Base-by-base conservation (phyloP, 805 yeast genomes). In the Lachancea thermotolerans region DNA sequence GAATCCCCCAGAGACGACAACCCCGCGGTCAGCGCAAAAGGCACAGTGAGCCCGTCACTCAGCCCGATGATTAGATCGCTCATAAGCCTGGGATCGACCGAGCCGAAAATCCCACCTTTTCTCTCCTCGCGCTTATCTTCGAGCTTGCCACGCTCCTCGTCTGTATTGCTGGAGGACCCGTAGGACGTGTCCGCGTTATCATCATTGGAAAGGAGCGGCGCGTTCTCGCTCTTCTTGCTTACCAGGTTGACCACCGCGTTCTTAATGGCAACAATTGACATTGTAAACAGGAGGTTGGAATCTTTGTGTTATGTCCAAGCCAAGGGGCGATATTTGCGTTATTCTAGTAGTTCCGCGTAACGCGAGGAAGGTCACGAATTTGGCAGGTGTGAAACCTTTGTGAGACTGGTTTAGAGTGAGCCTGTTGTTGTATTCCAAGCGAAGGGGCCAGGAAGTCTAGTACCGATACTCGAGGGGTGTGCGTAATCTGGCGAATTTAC, bases 21-120 rank as follows among this genome's bases (percentile, higher is more conserved):
- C 40, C 98, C 99, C 0, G 99, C 98, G 1, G 98, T 93, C 55
- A 93, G 75, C 1, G 99, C 99, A 73, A 91, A 91, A n/a, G 99
- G 99, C 35, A 91, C 99, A 0, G 98, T 91, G 53, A 91, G 75
- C 4, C 99, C 99, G 64, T 91, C 99, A 31, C 93, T 82, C 41
- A 91, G 76, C 4, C 99, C 99, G 59, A 91, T 91, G 54, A 91
- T 88, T 45, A 86, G 74, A 64, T 91, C 98, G 38, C 93, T 82
- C 83, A 91, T 86, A 21, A 90, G 90, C 63, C 99, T 79, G 9
- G 99, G 99, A 60, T 85, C 93, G 42, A 85, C 72, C 38, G 69
- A 75, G 33, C 73, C 74, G 49, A 81, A 71, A 32, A 79, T 56
- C 55, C 64, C 61, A 32, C 37, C 39, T 10, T 36, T 37, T 9